Evolutionary conservation across 108 stramenopile species (phyloP).

Genomic region (Discostella pseudostelligera): DNA sequence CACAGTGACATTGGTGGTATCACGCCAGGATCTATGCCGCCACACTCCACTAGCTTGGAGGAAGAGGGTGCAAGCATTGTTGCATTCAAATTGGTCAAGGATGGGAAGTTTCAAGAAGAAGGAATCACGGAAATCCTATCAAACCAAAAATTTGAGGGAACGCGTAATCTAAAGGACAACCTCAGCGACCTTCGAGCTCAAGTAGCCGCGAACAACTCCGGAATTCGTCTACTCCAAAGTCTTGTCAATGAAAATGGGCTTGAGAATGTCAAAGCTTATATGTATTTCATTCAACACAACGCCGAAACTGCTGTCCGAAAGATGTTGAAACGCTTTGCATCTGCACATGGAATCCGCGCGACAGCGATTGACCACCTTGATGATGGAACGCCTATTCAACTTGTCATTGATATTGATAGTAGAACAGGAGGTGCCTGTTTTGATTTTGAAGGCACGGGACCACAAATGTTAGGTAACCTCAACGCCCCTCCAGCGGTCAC

Average conservation of each 20-base stretch:
- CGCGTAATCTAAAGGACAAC: constrained; percentile 94
- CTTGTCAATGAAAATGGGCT: constrained; percentile 89
- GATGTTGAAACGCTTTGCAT: constrained; percentile 89
- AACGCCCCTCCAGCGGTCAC: constrained; percentile 99
- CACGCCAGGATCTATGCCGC: constrained; percentile 91
- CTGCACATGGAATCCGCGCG: constrained; percentile 57
- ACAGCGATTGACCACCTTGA: constrained; percentile 94
- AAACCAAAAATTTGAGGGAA: constrained; percentile 84
- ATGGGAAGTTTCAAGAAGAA: constrained; percentile 93
- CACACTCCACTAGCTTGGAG: constrained; percentile 79
- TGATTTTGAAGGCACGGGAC: constrained; percentile 97
- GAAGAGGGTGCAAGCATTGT: constrained; percentile 98
- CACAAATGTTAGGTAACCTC: constrained; percentile 93
- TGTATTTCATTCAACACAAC: constrained; percentile 95
- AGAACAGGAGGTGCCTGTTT: constrained; percentile 80
- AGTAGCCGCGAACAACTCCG: constrained; percentile 97
- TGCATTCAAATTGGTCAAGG: constrained; percentile 93
- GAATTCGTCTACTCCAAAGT: constrained; percentile 82
- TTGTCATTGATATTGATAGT: constrained; percentile 87
- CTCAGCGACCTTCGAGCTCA: constrained; percentile 95
- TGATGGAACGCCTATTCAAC: constrained; percentile 93
- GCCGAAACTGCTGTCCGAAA: constrained; percentile 92
- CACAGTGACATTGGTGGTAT: constrained; percentile 98
- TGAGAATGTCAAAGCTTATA: constrained; percentile 91
- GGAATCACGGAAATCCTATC: constrained; percentile 90